Conservation (phyloP, 2,329 filamentous ascomycete genomes). For the Emydomyces testavorans region DNA sequence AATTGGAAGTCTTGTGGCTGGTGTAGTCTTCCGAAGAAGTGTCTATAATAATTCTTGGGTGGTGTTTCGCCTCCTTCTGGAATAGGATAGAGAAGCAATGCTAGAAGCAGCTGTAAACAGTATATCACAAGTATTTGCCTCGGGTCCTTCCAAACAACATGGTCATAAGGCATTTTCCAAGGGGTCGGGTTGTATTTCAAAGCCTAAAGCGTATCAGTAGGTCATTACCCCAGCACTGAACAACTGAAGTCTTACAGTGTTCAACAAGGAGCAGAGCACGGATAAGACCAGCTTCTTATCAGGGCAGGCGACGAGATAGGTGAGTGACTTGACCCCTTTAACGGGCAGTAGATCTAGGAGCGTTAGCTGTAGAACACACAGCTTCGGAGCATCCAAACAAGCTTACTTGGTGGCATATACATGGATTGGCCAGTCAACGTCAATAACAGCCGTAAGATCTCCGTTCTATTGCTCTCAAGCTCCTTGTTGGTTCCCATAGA, state of each 20-base stretch:
- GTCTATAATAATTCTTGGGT: conserved; percentile 84
- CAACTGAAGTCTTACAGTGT: conserved; percentile 55
- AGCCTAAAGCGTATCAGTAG: conserved; percentile 43
- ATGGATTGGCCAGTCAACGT: conserved; percentile 82
- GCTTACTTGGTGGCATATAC: conserved; percentile 68
- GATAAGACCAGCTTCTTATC: conserved; percentile 90
- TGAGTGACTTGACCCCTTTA: conserved; percentile 70
- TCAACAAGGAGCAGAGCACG: conserved; percentile 80
- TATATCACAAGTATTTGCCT: conserved; percentile 87
- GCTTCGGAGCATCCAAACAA: not conserved
- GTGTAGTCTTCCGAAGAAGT: conserved; percentile 82
- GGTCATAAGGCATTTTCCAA: conserved; percentile 90
- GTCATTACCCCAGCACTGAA: not conserved
- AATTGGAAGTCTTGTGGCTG: conserved; percentile 96
- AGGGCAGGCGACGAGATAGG: conserved; percentile 74
- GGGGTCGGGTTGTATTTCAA: conserved; percentile 91
- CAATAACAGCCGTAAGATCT: conserved; percentile 75
- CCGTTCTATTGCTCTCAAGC: conserved; percentile 82
- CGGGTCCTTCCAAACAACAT: conserved; percentile 79
- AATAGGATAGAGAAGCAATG: conserved; percentile 74
- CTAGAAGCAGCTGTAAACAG: conserved; percentile 78
- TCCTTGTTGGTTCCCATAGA: conserved; percentile 81
- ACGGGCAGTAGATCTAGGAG: conserved; percentile 55
- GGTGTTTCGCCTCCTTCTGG: conserved; percentile 58
- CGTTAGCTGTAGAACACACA: not conserved